Conservation (phyloP, 331 rosid species). For the Dryas integrifolia region DNA sequence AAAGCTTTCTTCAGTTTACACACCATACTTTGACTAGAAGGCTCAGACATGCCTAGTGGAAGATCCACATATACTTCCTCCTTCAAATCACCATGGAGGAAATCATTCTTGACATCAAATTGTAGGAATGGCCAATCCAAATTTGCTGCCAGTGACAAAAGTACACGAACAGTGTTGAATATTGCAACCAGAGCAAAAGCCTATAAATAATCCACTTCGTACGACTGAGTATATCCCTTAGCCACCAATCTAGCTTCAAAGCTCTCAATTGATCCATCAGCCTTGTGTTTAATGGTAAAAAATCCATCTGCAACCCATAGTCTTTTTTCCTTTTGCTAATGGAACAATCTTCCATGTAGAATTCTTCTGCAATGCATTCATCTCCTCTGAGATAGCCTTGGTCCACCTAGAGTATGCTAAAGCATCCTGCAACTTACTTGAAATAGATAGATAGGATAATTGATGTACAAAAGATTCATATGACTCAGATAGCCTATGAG, state of each 20-base stretch:
- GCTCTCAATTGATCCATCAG: no score
- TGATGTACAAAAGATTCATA: no score
- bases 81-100: neutral
- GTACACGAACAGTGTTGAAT: neutral
- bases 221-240: no score
- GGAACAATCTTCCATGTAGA: neutral
- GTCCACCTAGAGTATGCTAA: neutral
- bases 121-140: neutral
- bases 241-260: no score
- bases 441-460: no score
- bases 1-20: no score
- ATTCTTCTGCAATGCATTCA: neutral
- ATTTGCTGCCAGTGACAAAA: no score
- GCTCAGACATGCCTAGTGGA: no score
- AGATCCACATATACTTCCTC: no score
- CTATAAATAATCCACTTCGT: neutral
- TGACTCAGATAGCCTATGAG: no score
- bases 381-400: neutral
- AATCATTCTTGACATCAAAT: neutral
- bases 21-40: no score
- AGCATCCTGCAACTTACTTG: neutral
- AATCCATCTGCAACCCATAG: neutral
- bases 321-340: neutral
- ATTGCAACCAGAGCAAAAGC: neutral
- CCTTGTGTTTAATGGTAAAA: neutral